A percentile compares a stretch with the other conserved stretches of the same genome.
phyloP scores from a whole-genome alignment of 495 filamentous ascomycete genomes.

The Penicillium desertorum region DNA sequence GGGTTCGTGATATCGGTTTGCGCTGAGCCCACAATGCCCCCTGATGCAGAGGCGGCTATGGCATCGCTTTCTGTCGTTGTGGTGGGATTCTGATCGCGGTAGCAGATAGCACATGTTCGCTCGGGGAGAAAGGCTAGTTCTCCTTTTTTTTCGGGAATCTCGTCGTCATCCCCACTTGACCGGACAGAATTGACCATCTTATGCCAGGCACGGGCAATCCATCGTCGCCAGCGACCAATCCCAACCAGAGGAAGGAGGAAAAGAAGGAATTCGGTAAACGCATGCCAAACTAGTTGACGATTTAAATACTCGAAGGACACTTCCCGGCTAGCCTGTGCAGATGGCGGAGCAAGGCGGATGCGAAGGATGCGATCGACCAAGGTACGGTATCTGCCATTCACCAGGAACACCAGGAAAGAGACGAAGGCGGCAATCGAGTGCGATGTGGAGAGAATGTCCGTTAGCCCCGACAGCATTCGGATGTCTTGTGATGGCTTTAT shows the following conservation, averaged over 20 bases:
- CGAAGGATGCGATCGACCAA: conserved; percentile 82
- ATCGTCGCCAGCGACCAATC: conserved; percentile 87
- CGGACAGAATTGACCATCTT: conserved; percentile 66
- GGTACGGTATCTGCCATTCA: conserved; percentile 88
- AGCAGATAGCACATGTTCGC: conserved; percentile 96
- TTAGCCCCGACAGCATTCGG: conserved; percentile 63
- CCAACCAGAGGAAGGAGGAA: conserved; percentile 94
- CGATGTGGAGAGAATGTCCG: conserved; percentile 63
- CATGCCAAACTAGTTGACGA: conserved; percentile 97
- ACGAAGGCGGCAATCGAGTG: conserved; percentile 77
- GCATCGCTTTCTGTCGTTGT: conserved; percentile 66
- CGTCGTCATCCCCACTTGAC: conserved; percentile 48
- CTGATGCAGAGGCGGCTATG: conserved; percentile 59
- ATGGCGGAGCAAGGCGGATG: conserved; percentile 80
- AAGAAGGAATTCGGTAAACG: conserved; percentile 95
- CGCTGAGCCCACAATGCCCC: conserved; percentile 79
- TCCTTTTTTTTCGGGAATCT: conserved; percentile 54
- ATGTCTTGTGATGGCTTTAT: conserved; percentile 48
- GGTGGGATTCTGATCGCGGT: conserved; percentile 80
- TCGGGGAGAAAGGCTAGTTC: conserved; percentile 86
- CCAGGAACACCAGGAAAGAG: conserved; percentile 86
- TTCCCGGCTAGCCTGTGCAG: conserved; percentile 78
- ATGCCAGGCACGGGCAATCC: conserved; percentile 80
- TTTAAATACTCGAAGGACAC: conserved; percentile 98
- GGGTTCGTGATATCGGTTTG: conserved; percentile 96